Conservation (phyloP, 371 early-diverging fungal genomes). For the Haplosporangium sp. region DNA sequence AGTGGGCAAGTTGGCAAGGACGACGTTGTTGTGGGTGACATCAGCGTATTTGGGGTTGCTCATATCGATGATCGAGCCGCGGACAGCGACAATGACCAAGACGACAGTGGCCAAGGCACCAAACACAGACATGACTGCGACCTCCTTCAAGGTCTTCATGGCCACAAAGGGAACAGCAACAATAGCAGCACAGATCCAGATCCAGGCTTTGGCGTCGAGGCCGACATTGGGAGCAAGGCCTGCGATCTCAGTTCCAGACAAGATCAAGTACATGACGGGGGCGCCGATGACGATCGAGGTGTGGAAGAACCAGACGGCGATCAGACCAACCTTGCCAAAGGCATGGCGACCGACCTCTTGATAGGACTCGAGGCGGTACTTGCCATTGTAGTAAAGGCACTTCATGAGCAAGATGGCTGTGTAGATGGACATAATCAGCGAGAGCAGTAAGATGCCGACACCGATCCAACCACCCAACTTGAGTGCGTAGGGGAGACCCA, state of each 20-base stretch:
- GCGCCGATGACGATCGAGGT: conserved; percentile 65
- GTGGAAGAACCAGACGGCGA: conserved; percentile 61
- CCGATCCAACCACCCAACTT: conserved; percentile 86
- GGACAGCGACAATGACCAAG: conserved; percentile 55
- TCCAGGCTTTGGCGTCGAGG: conserved; percentile 58
- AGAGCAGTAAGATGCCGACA: conserved; percentile 72
- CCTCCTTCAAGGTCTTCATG: conserved; percentile 68
- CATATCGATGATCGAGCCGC: conserved; percentile 51
- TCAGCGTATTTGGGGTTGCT: conserved; percentile 35
- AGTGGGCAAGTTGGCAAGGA: conserved; percentile 65
- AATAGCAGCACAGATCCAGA: conserved; percentile 59
- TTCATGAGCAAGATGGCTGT: conserved; percentile 75
- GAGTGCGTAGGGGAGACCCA: conserved; percentile 88
- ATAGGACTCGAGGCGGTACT: conserved; percentile 46
- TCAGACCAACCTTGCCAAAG: conserved; percentile 50
- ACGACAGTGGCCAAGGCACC: conserved; percentile 65
- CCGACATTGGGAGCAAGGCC: conserved; percentile 12
- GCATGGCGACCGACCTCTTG: conserved; percentile 55
- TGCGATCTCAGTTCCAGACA: conserved; percentile 62
- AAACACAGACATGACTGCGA: conserved; percentile 69
- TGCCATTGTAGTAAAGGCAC: conserved; percentile 74
- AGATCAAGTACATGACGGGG: conserved; percentile 65
- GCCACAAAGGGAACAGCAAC: conserved; percentile 62
- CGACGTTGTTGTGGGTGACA: conserved; percentile 57
- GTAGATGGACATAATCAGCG: conserved; percentile 78